Evolutionary conservation across 2,329 filamentous ascomycete species (phyloP).

Genomic region (Alternaria ventricosa): DNA sequence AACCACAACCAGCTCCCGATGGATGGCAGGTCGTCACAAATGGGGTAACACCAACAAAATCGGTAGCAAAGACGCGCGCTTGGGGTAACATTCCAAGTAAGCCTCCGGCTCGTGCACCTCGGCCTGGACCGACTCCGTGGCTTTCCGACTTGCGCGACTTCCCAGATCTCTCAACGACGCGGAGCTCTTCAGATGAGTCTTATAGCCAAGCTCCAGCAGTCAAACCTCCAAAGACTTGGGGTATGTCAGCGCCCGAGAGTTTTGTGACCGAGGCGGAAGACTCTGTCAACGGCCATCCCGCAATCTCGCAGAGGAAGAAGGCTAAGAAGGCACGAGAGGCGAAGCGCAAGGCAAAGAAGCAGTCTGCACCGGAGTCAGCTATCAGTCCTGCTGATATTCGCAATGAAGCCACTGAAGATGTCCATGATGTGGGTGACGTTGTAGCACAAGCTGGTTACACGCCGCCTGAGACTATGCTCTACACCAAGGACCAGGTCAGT

Average conservation of each 20-base stretch:
- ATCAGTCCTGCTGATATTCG: background rate
- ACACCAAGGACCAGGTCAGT: background rate
- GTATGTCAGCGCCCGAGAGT: constrained; percentile 6
- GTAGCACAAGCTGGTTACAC: background rate
- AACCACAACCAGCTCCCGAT: background rate
- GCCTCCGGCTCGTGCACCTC: background rate
- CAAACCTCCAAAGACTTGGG: background rate
- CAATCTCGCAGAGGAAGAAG: constrained; percentile 31
- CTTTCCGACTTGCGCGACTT: background rate
- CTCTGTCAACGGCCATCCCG: background rate
- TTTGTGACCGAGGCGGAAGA: background rate
- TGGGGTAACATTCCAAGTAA: constrained; percentile 7
- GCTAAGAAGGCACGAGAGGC: constrained; percentile 30
- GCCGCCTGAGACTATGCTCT: background rate
- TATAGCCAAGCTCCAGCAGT: background rate
- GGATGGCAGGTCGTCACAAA: constrained; percentile 5
- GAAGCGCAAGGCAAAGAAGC: constrained; percentile 32
- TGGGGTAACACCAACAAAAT: background rate
- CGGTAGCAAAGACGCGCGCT: background rate
- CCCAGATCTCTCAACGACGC: background rate
- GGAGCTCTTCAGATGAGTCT: background rate
- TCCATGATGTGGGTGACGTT: background rate
- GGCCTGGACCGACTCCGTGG: background rate
- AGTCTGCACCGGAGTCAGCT: background rate
- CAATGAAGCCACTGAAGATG: background rate